Percentiles rank a stretch among this genome's conserved stretches.
Evolutionary conservation across 805 yeast species (phyloP).

Genomic region (Candida pini): DNA sequence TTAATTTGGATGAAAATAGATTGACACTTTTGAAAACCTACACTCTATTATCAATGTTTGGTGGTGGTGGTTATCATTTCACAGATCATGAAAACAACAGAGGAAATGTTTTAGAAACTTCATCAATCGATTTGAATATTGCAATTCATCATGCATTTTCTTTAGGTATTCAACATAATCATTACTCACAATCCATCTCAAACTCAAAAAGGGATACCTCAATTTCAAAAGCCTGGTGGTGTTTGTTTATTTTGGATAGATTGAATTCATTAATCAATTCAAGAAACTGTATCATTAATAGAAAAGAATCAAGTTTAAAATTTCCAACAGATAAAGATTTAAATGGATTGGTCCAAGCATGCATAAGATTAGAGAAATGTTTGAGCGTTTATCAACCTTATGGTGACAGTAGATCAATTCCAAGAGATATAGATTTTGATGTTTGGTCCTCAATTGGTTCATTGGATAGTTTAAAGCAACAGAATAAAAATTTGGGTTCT

Average conservation of each 20-base stretch:
- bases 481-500: constrained; percentile 10
- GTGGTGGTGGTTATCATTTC: constrained; percentile 27
- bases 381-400: constrained; percentile 33
- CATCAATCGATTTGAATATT: constrained; percentile 31
- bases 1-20: constrained; percentile 34
- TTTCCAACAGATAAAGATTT: constrained; percentile 25
- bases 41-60: constrained; percentile 32
- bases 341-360: constrained; percentile 27
- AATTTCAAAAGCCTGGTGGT: constrained; percentile 33
- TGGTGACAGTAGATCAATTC: constrained; percentile 21
- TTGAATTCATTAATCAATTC: constrained; percentile 35
- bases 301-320: constrained; percentile 33
- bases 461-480: constrained; percentile 5
- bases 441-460: constrained; percentile 7
- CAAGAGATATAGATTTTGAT: constrained; percentile 23
- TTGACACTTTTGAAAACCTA: constrained; percentile 31
- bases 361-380: constrained; percentile 31
- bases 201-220: constrained; percentile 14
- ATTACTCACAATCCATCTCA: constrained; percentile 8
- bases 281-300: constrained; percentile 31
- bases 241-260: constrained; percentile 34
- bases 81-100: constrained; percentile 7
- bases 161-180: constrained; percentile 33
- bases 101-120: constrained; percentile 21
- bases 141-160: constrained; percentile 35